phyloP scores from a whole-genome alignment of 2,329 filamentous ascomycete genomes.

The Teratosphaeria pseudoeucalypti region DNA sequence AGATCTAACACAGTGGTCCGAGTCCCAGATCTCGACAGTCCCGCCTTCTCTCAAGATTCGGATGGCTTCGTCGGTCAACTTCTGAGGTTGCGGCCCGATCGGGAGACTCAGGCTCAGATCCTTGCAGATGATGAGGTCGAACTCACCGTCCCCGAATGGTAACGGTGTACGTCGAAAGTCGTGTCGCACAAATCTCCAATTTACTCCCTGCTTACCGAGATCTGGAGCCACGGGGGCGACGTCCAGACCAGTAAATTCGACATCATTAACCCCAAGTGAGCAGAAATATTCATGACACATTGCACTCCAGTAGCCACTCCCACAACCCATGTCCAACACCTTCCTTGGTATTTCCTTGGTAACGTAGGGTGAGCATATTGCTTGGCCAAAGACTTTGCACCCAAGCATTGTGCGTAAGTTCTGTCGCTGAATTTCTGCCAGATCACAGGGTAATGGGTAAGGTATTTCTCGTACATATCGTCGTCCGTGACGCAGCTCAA shows the following conservation, averaged over 20 bases:
- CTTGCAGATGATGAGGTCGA: constrained; percentile 82
- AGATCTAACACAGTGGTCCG: constrained; percentile 73
- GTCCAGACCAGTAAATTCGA: constrained; percentile 75
- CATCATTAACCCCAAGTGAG: constrained; percentile 54
- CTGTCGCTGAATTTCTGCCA: constrained; percentile 79
- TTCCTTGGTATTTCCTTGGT: constrained; percentile 58
- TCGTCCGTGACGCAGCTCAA: constrained; percentile 61
- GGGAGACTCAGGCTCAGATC: constrained; percentile 64
- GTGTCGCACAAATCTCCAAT: constrained; percentile 82
- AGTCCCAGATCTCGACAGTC: constrained; percentile 79
- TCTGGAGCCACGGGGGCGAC: constrained; percentile 62
- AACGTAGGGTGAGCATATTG: constrained; percentile 62
- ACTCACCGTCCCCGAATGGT: constrained; percentile 69
- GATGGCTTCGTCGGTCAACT: constrained; percentile 60
- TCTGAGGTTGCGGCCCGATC: constrained; percentile 43
- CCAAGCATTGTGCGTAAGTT: constrained; percentile 72
- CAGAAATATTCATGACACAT: constrained; percentile 74
- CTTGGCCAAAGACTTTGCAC: constrained; percentile 69
- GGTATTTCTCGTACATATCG: constrained; percentile 70
- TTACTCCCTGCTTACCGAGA: constrained; percentile 60
- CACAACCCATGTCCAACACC: constrained; percentile 80
- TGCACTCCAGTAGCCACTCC: constrained; percentile 79
- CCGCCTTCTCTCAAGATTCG: constrained; percentile 70
- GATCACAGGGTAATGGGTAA: constrained; percentile 83
- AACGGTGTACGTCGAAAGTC: constrained; percentile 66